Conservation (phyloP, 2,329 filamentous ascomycete species). For the Apiospora saccharicola region DNA sequence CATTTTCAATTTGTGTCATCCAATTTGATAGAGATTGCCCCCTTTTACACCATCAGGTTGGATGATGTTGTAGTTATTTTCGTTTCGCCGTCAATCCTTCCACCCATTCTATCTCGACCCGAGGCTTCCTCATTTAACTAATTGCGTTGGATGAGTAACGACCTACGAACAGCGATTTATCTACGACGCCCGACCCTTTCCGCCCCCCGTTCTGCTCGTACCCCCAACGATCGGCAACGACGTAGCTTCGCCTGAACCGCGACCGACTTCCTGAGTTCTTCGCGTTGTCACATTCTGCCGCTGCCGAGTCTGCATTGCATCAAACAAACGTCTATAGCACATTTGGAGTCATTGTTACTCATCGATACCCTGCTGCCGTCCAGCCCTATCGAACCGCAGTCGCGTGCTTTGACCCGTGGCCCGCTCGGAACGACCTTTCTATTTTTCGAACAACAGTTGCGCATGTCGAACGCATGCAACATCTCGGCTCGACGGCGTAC, state of each 20-base stretch:
- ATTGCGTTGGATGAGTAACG: conserved; percentile 12
- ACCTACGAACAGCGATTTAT: not conserved
- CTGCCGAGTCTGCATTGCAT: not conserved
- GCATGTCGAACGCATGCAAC: conserved; percentile 27
- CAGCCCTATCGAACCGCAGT: conserved; percentile 3
- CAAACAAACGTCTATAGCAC: not conserved
- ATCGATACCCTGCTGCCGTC: not conserved
- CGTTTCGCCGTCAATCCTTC: conserved; percentile 23
- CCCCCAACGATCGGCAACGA: conserved; percentile 4
- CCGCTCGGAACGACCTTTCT: not conserved
- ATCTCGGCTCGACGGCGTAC: conserved; percentile 22
- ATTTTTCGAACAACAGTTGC: conserved; percentile 19
- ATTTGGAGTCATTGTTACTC: conserved; percentile 15
- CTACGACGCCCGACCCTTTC: conserved; percentile 12
- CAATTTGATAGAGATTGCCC: conserved; percentile 12
- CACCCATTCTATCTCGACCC: not conserved
- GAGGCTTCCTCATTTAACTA: not conserved
- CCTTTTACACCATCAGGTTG: conserved; percentile 8
- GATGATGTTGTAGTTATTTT: conserved; percentile 13
- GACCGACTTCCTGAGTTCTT: conserved; percentile 4
- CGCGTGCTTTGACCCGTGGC: conserved; percentile 21
- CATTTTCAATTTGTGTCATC: conserved; percentile 20
- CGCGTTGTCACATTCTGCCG: not conserved
- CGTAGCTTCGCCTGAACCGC: conserved; percentile 11
- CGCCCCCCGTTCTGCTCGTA: conserved; percentile 1